These are phyloP conservation scores for Claviceps pusilla DNA, from an alignment of 2,329 filamentous ascomycete species.

Conservation along the genomic window DNA sequence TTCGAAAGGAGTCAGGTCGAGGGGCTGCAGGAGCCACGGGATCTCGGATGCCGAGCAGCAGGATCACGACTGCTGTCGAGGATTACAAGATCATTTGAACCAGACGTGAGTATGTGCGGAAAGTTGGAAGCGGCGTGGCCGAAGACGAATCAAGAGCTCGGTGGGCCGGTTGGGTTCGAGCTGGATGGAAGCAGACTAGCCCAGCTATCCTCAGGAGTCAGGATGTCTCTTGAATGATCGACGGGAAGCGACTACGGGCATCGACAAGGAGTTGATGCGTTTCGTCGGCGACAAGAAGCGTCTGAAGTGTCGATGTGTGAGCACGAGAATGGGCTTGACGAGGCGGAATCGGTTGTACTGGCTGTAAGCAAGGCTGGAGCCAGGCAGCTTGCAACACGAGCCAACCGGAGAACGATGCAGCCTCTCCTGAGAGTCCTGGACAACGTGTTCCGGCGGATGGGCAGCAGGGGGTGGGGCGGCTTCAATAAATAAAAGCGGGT, in stretches of 20 bases:
- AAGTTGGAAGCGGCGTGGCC: background rate
- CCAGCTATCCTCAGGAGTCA: background rate
- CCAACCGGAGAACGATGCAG: background rate
- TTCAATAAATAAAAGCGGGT: background rate
- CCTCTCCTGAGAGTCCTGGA: background rate
- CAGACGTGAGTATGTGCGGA: background rate
- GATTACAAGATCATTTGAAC: background rate
- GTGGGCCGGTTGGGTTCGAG: background rate
- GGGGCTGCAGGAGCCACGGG: background rate
- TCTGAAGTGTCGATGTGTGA: background rate
- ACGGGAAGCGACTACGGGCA: background rate
- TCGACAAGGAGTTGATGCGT: background rate
- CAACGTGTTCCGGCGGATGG: background rate
- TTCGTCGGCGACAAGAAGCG: background rate
- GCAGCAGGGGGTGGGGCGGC: background rate
- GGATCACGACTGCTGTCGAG: background rate
- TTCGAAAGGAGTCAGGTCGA: conserved; percentile 18
- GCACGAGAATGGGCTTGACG: background rate
- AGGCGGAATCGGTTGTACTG: background rate
- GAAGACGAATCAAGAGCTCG: background rate
- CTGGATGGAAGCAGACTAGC: background rate
- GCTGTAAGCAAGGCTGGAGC: background rate
- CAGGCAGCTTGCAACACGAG: background rate
- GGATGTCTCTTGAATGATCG: background rate
- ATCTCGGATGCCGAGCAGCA: background rate